A percentile compares a stretch with the other conserved stretches of the same genome.
Conservation (phyloP, 495 filamentous ascomycete species). For the Cetradonia linearis region DNA sequence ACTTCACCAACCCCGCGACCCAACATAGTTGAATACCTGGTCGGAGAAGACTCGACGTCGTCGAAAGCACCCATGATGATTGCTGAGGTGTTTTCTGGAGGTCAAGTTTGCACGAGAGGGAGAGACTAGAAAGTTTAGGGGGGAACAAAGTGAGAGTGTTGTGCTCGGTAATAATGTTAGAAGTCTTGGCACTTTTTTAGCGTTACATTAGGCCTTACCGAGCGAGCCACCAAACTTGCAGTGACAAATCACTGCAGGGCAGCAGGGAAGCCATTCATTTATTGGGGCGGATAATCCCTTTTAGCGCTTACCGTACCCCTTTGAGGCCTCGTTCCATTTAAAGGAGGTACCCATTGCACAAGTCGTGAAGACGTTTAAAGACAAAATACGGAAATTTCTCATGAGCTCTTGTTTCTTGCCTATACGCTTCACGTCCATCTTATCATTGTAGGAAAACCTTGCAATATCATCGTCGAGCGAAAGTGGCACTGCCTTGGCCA, state of each 20-base stretch:
- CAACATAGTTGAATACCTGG: slow-evolving; percentile 11
- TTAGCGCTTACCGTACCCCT: too few relatives aligned
- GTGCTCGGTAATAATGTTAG: too few relatives aligned
- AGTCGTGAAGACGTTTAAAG: neutral
- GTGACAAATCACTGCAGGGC: too few relatives aligned
- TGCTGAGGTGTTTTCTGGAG: neutral
- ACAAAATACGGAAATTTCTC: neutral
- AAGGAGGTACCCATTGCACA: neutral
- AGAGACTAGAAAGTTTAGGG: neutral
- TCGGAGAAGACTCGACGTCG: slow-evolving; percentile 18
- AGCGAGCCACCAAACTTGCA: too few relatives aligned
- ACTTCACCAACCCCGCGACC: slow-evolving; percentile 16
- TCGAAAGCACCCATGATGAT: slow-evolving; percentile 15
- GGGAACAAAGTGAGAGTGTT: neutral
- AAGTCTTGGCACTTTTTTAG: too few relatives aligned
- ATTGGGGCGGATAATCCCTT: too few relatives aligned
- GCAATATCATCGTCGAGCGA: neutral
- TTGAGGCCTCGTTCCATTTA: too few relatives aligned
- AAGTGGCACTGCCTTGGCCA: neutral
- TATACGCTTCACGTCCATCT: neutral
- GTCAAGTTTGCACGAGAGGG: neutral
- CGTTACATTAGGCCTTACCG: too few relatives aligned
- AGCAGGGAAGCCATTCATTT: too few relatives aligned
- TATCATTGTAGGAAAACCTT: neutral
- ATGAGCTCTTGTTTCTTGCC: slow-evolving; percentile 1